Percentiles rank a stretch among this genome's conserved stretches.
Evolutionary conservation across 2,329 filamentous ascomycete genomes (phyloP).

Genomic region (Elsinoe fawcettii): DNA sequence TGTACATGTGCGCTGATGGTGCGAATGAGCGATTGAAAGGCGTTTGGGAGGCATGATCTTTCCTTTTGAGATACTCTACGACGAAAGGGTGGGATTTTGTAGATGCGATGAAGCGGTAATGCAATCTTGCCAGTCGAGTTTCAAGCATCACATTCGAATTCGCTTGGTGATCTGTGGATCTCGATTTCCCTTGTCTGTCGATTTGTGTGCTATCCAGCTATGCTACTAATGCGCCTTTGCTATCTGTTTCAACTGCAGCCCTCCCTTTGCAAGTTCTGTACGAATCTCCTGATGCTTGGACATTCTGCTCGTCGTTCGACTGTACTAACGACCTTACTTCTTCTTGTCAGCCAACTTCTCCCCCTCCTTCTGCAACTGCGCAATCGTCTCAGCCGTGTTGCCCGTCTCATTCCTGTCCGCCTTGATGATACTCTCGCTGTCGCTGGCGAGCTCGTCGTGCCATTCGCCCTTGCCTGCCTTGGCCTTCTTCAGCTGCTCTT

Average conservation of each 20-base stretch:
- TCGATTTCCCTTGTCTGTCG: conserved; percentile 2
- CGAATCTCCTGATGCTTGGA: no score
- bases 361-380: conserved; percentile 30
- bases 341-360: conserved; percentile 27
- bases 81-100: background rate
- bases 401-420: conserved; percentile 30
- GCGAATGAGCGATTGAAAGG: background rate
- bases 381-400: conserved; percentile 25
- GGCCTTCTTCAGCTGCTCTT: conserved; percentile 47
- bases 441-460: conserved; percentile 68
- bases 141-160: no score
- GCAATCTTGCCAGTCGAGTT: no score
- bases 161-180: background rate
- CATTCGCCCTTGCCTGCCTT: conserved; percentile 61
- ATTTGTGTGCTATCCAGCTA: conserved; percentile 8
- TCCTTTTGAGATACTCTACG: background rate
- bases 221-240: background rate
- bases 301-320: no score
- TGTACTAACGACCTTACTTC: conserved; percentile 13
- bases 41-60: background rate
- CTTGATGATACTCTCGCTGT: conserved; percentile 63
- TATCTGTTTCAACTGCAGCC: no score
- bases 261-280: no score
- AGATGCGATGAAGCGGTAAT: background rate
- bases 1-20: background rate